Conservation (phyloP, 2,329 filamentous ascomycete genomes). For the Penicillium brasilianum region DNA sequence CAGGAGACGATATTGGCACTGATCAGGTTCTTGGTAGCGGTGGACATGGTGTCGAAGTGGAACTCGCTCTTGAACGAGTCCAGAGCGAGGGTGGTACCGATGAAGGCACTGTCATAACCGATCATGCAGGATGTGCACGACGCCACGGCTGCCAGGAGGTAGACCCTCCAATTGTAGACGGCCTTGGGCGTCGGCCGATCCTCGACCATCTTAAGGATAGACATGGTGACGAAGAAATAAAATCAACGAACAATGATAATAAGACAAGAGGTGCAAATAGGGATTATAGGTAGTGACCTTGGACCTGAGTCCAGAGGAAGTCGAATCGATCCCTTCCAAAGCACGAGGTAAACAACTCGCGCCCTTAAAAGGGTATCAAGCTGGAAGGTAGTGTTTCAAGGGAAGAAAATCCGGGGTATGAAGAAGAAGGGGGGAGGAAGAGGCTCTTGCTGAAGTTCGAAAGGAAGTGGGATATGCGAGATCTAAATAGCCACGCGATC, state of each 20-base stretch:
- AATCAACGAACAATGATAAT: background rate
- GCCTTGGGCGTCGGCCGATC: slow-evolving; percentile 60
- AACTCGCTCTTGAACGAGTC: slow-evolving; percentile 74
- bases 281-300: background rate
- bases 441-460: slow-evolving; percentile 10
- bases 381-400: background rate
- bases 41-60: slow-evolving; percentile 58
- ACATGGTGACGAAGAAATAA: slow-evolving; percentile 37
- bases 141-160: slow-evolving; percentile 59
- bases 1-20: slow-evolving; percentile 79
- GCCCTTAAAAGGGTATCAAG: slow-evolving; percentile 6
- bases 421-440: slow-evolving; percentile 8
- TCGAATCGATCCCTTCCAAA: slow-evolving; percentile 12
- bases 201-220: slow-evolving; percentile 48
- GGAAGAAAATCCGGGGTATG: background rate
- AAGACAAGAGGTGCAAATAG: background rate
- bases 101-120: slow-evolving; percentile 74
- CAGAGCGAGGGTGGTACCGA: slow-evolving; percentile 75
- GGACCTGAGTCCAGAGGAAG: background rate
- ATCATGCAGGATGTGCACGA: slow-evolving; percentile 65
- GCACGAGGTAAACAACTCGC: background rate
- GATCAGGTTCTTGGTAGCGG: slow-evolving; percentile 54
- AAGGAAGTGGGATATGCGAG: slow-evolving; percentile 10
- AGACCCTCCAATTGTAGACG: slow-evolving; percentile 66
- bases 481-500: slow-evolving; percentile 28